These are phyloP conservation scores for Penicillium malachiteum DNA, from an alignment of 495 filamentous ascomycete genomes.

Conservation along the genomic window DNA sequence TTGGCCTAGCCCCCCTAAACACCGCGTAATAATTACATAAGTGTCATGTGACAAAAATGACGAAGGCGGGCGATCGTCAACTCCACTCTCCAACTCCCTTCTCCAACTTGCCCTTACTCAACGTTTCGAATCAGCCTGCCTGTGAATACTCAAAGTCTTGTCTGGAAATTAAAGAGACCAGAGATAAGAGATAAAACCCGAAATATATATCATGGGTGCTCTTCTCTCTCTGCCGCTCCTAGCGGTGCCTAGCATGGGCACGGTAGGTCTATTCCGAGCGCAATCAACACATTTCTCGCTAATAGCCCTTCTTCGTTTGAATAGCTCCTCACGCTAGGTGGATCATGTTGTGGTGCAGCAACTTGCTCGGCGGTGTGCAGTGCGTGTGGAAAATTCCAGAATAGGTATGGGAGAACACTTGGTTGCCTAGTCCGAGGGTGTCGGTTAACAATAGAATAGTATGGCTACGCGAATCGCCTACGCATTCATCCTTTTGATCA, in stretches of 20 bases:
- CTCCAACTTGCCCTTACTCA: too few species aligned
- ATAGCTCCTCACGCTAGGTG: conserved; percentile 72
- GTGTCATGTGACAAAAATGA: too few species aligned
- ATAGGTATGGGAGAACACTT: conserved; percentile 59
- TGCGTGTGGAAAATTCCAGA: conserved; percentile 92
- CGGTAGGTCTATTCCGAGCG: conserved; percentile 56
- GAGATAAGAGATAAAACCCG: too few species aligned
- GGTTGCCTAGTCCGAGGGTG: not conserved
- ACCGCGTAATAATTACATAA: too few species aligned
- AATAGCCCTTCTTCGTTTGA: conserved; percentile 4
- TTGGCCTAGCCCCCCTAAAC: too few species aligned
- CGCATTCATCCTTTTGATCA: conserved; percentile 90
- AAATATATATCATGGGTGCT: conserved; percentile 65
- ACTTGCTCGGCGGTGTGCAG: conserved; percentile 94
- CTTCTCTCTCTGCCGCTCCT: conserved; percentile 85
- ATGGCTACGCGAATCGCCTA: conserved; percentile 97
- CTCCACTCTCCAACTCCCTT: too few species aligned
- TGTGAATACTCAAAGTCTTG: too few species aligned
- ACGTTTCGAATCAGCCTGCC: too few species aligned
- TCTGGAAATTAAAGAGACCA: too few species aligned
- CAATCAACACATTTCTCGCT: conserved; percentile 26
- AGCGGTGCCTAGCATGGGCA: conserved; percentile 80
- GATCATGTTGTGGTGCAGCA: conserved; percentile 91
- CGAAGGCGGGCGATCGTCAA: too few species aligned
- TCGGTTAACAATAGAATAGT: conserved; percentile 45